Base-by-base conservation (phyloP, 129 eudicot genomes). In the Artemisia annua region DNA sequence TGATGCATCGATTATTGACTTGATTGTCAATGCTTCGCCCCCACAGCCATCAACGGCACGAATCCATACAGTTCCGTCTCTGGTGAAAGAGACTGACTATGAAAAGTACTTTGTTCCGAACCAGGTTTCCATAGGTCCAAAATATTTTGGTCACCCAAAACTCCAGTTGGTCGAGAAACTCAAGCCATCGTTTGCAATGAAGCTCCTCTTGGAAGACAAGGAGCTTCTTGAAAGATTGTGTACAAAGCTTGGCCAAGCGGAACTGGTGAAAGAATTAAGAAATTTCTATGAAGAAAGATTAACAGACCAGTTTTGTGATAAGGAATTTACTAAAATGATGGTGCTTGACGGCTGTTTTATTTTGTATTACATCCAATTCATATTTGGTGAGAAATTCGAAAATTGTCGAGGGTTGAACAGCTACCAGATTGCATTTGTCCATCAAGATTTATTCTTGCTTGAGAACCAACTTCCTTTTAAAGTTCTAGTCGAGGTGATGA, bases 111-210 rank as follows among this genome's bases (percentile, higher is more conserved):
- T 71, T 12, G 79, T 59, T 48, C 85, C 87, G 5, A 43, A 63
- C 19, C 68, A 66, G 9, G 85, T 82, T 35, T 82, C 85, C 35
- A 62, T 82, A 11, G 85, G 85, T 44, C 85, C 79, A 61, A 71
- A 56, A 71, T 79, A 82, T 71, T 55, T 30, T 50, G 61, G 62
- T 3, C 46, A 67, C 19, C 2, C 30, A 14, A 67, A 72, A 35
- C 82, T 82, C 51, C n/a, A 51, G 68, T 14, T 17, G 3, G 18
- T 67, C 60, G 72, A 82, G 76, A 51, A 71, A 16, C 70, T 82
- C 24, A 82, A 82, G 69, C 63, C 73, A 4, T 10, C 11, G 46
- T 66, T 72, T 14, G 46, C 82, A 3, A 72, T 16, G 51, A 26
- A 58, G 39, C 73, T 71, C 35, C n/a, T n/a, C 43, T 19, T 67